Evolutionary conservation across 1,284 basidiomycete species (phyloP), one percentile per base, ranked within the genome.

Genomic region (Lentinus polychrous): DNA sequence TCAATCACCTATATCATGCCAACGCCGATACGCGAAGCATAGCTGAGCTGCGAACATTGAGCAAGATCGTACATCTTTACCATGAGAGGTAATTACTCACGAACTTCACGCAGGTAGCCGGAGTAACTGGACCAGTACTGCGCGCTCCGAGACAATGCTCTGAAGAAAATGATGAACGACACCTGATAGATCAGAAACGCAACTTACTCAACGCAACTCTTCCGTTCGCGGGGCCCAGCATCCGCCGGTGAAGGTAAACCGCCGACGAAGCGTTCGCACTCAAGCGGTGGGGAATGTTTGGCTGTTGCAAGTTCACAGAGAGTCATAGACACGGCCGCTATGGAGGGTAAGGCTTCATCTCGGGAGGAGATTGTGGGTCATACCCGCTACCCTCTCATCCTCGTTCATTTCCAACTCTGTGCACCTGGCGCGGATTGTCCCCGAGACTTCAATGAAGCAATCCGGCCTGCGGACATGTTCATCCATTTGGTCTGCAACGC

Each of bases 51-150:
- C 11, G 14, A 24, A 20, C 41, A 24, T 14, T 39, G 18, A 35
- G 31, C 35, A 15, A 33, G 42, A 31, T 27, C n/a, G 23, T 41
- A 43, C 52, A 49, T 52, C 45, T 49, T 20, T 24, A 49, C 52
- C 45, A 46, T 18, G 2, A 45, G 23, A 15, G 22, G 27, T 43
- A 47, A 42, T 48, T 27, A 68, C 82, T 58, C 59, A 85, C 85
- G 78, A 48, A 86, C 74, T 71, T 88, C 85, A 44, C 85, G 76
- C 45, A 88, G 71, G 63, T 89, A 87, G 0, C 86, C 85, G 4
- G 85, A 88, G 62, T 87, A 89, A 53, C 84, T 87, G 7, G 86
- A 85, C 86, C 86, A 88, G 57, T 81, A 83, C 57, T 88, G 85
- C 7, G 86, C 76, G 59, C 86, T 88, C 46, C 85, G 70, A 12